A percentile compares a stretch with the other conserved stretches of the same genome.
Conservation (phyloP, 2,329 filamentous ascomycete genomes). For the Aspergillus hiratsukae region DNA sequence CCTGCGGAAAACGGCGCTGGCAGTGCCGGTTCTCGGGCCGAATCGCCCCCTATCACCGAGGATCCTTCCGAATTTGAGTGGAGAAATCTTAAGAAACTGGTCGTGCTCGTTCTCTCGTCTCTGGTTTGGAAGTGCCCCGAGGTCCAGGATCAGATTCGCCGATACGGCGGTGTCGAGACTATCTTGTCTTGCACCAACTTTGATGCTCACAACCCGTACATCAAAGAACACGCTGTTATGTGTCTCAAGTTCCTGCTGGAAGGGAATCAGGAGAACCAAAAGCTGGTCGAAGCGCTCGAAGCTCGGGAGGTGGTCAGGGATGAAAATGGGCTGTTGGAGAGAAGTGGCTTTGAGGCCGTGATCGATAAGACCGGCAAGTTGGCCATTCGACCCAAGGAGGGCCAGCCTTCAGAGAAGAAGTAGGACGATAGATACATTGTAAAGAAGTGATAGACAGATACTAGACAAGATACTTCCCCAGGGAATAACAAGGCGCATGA, state of each 20-base stretch:
- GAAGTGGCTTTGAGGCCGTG: constrained; percentile 40
- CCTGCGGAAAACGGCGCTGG: constrained; percentile 35
- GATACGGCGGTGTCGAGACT: constrained; percentile 78
- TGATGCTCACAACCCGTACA: constrained; percentile 90
- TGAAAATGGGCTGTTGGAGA: constrained; percentile 37
- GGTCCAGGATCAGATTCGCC: constrained; percentile 83
- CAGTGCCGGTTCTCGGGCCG: constrained; percentile 41
- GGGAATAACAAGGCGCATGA: not conserved
- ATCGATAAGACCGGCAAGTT: constrained; percentile 42
- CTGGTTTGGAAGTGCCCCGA: constrained; percentile 80
- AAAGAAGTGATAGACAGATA: not conserved
- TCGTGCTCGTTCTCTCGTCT: constrained; percentile 83
- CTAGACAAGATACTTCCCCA: not conserved
- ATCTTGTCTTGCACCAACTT: constrained; percentile 85
- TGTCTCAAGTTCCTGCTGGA: constrained; percentile 70
- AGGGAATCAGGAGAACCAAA: constrained; percentile 49
- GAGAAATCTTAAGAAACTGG: constrained; percentile 87
- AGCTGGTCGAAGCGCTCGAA: constrained; percentile 48
- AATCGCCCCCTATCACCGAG: constrained; percentile 50
- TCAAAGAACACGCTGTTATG: constrained; percentile 84
- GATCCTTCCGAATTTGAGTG: constrained; percentile 65
- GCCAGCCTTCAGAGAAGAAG: not conserved
- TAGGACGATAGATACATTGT: not conserved
- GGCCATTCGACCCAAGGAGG: constrained; percentile 35
- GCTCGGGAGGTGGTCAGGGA: constrained; percentile 41